These are phyloP conservation scores for Mesostigma viride DNA, from an alignment of 139 green algal species.

Conservation along the genomic window DNA sequence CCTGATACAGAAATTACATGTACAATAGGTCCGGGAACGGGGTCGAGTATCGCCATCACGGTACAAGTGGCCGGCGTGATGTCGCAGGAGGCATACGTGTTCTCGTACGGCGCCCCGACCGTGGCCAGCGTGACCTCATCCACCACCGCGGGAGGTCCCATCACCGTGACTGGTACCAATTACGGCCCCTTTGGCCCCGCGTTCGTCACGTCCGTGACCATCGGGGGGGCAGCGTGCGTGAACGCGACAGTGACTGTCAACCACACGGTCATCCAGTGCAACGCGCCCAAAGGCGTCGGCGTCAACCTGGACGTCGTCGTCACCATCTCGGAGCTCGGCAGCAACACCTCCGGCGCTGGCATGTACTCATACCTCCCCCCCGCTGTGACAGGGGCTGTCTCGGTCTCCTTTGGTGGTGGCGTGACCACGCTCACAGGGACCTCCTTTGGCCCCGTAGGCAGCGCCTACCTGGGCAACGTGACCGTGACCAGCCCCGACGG, in stretches of 20 bases:
- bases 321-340: not conserved
- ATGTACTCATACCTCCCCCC: not conserved
- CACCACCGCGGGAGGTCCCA: conserved; percentile 3
- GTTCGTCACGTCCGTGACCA: not conserved
- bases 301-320: not conserved
- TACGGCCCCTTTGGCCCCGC: not conserved
- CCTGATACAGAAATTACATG: not conserved
- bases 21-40: not conserved
- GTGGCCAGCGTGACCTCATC: not conserved
- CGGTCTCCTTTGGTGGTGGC: not conserved
- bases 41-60: not conserved
- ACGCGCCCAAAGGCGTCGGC: not conserved
- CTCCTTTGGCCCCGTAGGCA: not conserved
- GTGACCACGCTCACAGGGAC: not conserved
- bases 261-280: not conserved
- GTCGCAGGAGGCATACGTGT: not conserved
- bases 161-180: conserved; percentile 3
- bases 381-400: not conserved
- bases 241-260: not conserved
- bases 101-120: conserved; percentile 8
- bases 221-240: not conserved
- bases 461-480: not conserved
- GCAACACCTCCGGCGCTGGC: not conserved
- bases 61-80: not conserved
- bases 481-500: not conserved